These are phyloP conservation scores for Russula abietina DNA, from an alignment of 768 basidiomycete species.

Conservation along the genomic window DNA sequence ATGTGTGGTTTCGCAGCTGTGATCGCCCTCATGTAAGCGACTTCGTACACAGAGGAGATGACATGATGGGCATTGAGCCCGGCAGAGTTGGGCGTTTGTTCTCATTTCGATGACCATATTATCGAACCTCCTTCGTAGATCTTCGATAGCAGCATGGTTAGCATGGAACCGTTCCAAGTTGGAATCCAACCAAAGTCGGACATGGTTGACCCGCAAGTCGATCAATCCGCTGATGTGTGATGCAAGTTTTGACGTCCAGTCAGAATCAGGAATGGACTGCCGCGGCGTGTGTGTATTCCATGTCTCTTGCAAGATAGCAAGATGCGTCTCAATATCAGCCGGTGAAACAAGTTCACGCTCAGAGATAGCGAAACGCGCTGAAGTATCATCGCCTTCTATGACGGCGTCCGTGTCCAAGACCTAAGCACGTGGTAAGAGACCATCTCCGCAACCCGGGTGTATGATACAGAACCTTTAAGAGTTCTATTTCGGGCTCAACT, in stretches of 20 bases:
- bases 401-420: constrained; percentile 46
- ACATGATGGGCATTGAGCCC: constrained; percentile 42
- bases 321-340: constrained; percentile 27
- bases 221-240: constrained; percentile 37
- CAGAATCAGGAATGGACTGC: constrained; percentile 34
- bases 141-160: constrained; percentile 40
- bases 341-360: constrained; percentile 18
- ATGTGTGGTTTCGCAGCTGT: constrained; percentile 49
- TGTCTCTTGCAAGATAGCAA: constrained; percentile 26
- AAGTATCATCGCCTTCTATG: constrained; percentile 37
- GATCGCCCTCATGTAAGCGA: constrained; percentile 41
- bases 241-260: constrained; percentile 39
- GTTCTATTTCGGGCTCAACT: constrained; percentile 41
- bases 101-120: constrained; percentile 41
- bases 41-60: constrained; percentile 44
- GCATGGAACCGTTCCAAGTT: constrained; percentile 45
- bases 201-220: constrained; percentile 42
- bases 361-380: constrained; percentile 33
- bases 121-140: constrained; percentile 41
- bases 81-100: constrained; percentile 45
- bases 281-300: constrained; percentile 35
- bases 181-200: constrained; percentile 45
- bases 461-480: constrained; percentile 40
- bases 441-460: too few relatives aligned
- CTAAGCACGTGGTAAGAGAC: constrained; percentile 28